Evolutionary conservation across 768 basidiomycete genomes (phyloP).

Genomic region (Hericium alpestre): DNA sequence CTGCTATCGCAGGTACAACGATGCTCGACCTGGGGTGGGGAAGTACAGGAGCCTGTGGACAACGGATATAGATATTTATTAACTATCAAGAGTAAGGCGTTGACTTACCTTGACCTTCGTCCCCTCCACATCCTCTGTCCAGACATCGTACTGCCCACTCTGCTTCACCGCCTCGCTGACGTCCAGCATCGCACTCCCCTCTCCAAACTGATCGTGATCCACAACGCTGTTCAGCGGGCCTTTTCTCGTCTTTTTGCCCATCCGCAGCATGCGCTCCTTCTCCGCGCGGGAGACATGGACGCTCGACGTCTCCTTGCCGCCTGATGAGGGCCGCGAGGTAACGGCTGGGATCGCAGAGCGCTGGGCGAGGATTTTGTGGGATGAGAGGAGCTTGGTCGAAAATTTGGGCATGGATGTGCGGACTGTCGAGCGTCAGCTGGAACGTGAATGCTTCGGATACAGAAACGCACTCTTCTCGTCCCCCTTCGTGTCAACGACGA

Average conservation of each 20-base stretch:
- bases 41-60: conserved; percentile 37
- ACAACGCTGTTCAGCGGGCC: conserved; percentile 66
- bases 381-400: conserved; percentile 45
- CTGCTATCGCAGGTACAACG: conserved; percentile 49
- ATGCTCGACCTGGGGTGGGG: conserved; percentile 42
- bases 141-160: conserved; percentile 59
- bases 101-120: conserved; percentile 31
- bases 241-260: conserved; percentile 60
- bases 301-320: conserved; percentile 24
- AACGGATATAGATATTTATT: background rate
- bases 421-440: conserved; percentile 28
- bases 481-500: conserved; percentile 70
- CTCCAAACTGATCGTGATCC: conserved; percentile 56
- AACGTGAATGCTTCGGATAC: background rate
- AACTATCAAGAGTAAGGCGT: background rate
- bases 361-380: conserved; percentile 70
- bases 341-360: conserved; percentile 86
- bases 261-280: conserved; percentile 63
- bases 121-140: conserved; percentile 33
- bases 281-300: conserved; percentile 46
- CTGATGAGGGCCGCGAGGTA: conserved; percentile 39
- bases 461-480: conserved; percentile 53
- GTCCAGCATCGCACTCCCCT: conserved; percentile 55
- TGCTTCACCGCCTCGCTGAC: conserved; percentile 59
- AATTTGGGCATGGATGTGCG: conserved; percentile 48